These are phyloP conservation scores for Fusarium xyrophilum DNA, from an alignment of 2,329 filamentous ascomycete species.

Conservation along the genomic window DNA sequence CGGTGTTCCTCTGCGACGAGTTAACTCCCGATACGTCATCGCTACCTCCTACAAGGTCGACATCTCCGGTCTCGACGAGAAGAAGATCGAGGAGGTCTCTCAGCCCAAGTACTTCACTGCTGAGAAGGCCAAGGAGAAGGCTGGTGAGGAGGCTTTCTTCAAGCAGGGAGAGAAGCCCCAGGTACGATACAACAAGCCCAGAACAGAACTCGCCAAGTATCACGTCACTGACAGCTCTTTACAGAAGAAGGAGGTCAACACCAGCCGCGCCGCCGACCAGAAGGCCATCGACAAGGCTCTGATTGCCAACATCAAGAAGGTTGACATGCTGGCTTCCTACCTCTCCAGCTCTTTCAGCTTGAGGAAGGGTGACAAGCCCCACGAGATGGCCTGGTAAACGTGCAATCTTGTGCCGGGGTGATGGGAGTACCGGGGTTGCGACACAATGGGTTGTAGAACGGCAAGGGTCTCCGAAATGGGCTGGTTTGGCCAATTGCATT, in stretches of 20 bases:
- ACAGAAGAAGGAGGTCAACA: constrained; percentile 96
- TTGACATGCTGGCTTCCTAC: constrained; percentile 91
- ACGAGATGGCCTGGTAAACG: constrained; percentile 98
- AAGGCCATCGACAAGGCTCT: constrained; percentile 98
- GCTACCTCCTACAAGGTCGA: constrained; percentile 87
- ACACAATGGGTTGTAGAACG: constrained; percentile 55
- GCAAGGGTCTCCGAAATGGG: constrained; percentile 56
- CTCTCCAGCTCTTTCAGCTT: constrained; percentile 96
- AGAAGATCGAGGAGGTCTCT: constrained; percentile 83
- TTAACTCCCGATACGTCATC: constrained; percentile 93
- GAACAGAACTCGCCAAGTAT: background rate
- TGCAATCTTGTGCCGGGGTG: constrained; percentile 43
- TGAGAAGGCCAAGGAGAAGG: constrained; percentile 95
- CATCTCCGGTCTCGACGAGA: constrained; percentile 82
- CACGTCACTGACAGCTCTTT: constrained; percentile 39
- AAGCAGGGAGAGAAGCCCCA: constrained; percentile 98
- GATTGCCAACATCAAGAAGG: constrained; percentile 97
- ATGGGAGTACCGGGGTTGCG: constrained; percentile 43
- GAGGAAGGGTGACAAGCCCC: constrained; percentile 98
- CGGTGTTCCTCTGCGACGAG: constrained; percentile 94
- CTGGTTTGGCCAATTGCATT: constrained; percentile 70
- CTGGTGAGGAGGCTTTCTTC: constrained; percentile 98
- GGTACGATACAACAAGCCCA: constrained; percentile 62
- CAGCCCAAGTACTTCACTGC: constrained; percentile 92
- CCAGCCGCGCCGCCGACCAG: constrained; percentile 93